Evolutionary conservation across 2,329 filamentous ascomycete genomes (phyloP).

Genomic region (Exophiala viscosa): DNA sequence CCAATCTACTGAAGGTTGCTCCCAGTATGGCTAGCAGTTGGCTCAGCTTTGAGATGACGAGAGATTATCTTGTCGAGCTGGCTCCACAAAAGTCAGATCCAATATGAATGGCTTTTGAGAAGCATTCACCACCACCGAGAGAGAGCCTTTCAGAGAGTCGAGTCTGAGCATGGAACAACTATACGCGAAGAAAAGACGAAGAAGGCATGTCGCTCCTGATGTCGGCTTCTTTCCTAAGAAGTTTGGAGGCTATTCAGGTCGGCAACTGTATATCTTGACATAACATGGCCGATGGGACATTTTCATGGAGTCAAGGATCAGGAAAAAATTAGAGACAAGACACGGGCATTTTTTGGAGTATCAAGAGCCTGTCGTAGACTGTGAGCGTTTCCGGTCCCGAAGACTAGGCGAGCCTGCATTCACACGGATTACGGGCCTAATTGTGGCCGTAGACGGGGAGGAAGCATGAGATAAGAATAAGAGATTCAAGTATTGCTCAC

Average conservation of each 20-base stretch:
- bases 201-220: too few species aligned
- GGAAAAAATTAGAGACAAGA: slow-evolving; percentile 11
- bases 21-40: slow-evolving; percentile 98
- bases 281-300: slow-evolving; percentile 10
- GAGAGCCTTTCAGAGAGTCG: too few species aligned
- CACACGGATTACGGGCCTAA: too few species aligned
- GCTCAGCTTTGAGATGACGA: slow-evolving; percentile 92
- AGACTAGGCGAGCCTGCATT: too few species aligned
- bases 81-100: slow-evolving; percentile 20
- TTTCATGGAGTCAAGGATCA: slow-evolving; percentile 15
- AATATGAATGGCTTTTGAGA: slow-evolving; percentile 10
- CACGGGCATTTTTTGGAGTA: slow-evolving; percentile 14
- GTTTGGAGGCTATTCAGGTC: not conserved
- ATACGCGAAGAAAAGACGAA: too few species aligned
- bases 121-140: too few species aligned
- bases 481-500: too few species aligned
- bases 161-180: too few species aligned
- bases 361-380: not conserved
- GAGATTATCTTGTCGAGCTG: slow-evolving; percentile 69
- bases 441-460: too few species aligned
- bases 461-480: too few species aligned
- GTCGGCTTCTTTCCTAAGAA: not conserved
- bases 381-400: too few species aligned
- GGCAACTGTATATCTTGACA: slow-evolving; percentile 13
- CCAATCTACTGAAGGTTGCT: slow-evolving; percentile 93